Percentiles rank a stretch among this genome's conserved stretches.
Evolutionary conservation across 352 stramenopile species (phyloP).

Genomic region (Phytophthora crassamura): DNA sequence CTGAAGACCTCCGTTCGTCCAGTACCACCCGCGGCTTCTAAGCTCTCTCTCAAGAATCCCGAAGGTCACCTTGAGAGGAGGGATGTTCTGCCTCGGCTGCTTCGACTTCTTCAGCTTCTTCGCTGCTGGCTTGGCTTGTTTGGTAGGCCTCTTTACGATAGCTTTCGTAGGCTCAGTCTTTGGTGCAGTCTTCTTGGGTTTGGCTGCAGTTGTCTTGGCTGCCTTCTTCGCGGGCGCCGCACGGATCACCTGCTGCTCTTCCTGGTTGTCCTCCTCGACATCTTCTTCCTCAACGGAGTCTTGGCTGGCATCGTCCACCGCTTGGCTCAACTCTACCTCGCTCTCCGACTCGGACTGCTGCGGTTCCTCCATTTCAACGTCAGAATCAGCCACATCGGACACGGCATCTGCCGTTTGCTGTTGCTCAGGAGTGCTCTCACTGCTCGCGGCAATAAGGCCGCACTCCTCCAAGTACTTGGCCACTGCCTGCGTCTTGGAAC

Average conservation of each 20-base stretch:
- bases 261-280: slow-evolving; percentile 27
- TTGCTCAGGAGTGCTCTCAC: slow-evolving; percentile 5
- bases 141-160: slow-evolving; percentile 1
- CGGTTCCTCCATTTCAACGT: slow-evolving; percentile 37
- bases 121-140: slow-evolving; percentile 3
- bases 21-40: slow-evolving; percentile 68
- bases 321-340: slow-evolving; percentile 13
- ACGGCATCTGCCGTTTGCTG: slow-evolving; percentile 14
- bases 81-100: slow-evolving; percentile 36
- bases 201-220: not conserved
- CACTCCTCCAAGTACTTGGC: slow-evolving; percentile 64
- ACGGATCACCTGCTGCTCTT: slow-evolving; percentile 23
- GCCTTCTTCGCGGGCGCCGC: slow-evolving; percentile 19
- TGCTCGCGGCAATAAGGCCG: slow-evolving; percentile 23
- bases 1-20: slow-evolving; percentile 45
- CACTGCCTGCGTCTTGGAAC: slow-evolving; percentile 64
- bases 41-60: slow-evolving; percentile 71
- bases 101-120: slow-evolving; percentile 23
- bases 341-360: slow-evolving; percentile 28
- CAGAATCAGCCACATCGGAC: slow-evolving; percentile 17
- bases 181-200: slow-evolving; percentile 3
- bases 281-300: slow-evolving; percentile 15
- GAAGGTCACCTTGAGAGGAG: slow-evolving; percentile 64
- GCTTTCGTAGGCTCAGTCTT: slow-evolving; percentile 11
- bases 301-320: slow-evolving; percentile 10